Base-by-base conservation (phyloP, 768 basidiomycete species). In the Trametopsis cervina region DNA sequence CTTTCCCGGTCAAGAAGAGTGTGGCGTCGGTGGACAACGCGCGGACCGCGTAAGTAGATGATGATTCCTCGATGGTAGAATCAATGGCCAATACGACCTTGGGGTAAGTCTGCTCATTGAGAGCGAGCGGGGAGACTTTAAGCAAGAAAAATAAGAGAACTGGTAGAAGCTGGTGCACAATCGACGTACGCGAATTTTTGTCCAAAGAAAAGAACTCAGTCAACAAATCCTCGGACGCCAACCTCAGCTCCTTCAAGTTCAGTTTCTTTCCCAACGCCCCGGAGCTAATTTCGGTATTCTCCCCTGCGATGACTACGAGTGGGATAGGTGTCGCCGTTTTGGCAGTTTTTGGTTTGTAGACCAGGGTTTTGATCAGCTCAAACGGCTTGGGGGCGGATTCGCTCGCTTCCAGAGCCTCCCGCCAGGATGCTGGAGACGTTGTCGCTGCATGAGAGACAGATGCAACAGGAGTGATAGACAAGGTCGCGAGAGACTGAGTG, bases 311-410 rank as follows among this genome's bases (percentile, higher is more conserved):
- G 50, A 94, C 83, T 54, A 97, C 75, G 49, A 97, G 81, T 6
- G 92, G 93, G 44, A 90, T 76, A 1, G 90, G 81, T 24, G 76
- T 79, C 5, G 87, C 89, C 0, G 80, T 77, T 65, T 96, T 96
- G n/a, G 92, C 85, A 2, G 92, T 91, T 68, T 94, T 94, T 25
- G 93, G 93, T 63, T 97, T 97, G 83, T 90, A 95, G 47, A 95
- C 84, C 56, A 94, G 83, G 41, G 86, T 88, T 66, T 92, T 93
- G 63, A 87, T 76, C 57, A 89, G 74, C 63, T 87, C 79, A 60
- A 84, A 88, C 13, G 72, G 70, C 40, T 67, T 69, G 1, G 84
- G 82, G 20, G 74, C 68, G 11, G 74, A 67, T 33, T 74, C 55
- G 43, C 67, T 64, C 5, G 76, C 71, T 52, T 75, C 70, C 57